A percentile compares a stretch with the other conserved stretches of the same genome.
Evolutionary conservation across 2,329 filamentous ascomycete genomes (phyloP).

Genomic region (Cytospora chrysosperma): DNA sequence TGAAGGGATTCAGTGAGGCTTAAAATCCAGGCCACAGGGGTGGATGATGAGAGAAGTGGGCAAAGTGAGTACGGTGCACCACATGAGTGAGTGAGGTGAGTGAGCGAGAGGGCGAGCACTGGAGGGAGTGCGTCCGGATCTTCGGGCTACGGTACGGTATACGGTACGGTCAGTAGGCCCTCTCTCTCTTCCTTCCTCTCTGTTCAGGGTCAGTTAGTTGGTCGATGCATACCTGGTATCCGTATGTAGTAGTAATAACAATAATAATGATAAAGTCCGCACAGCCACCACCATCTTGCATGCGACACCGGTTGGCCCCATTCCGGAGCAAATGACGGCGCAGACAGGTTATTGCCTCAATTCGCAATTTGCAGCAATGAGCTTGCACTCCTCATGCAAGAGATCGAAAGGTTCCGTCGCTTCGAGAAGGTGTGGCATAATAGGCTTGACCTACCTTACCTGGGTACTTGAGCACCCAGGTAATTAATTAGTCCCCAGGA

Average conservation of each 20-base stretch:
- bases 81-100: no score
- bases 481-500: no score
- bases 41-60: slow-evolving; percentile 1
- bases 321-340: background rate
- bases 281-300: background rate
- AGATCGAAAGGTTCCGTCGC: background rate
- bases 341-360: background rate
- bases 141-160: background rate
- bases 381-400: background rate
- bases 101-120: background rate
- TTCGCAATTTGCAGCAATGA: background rate
- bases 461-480: no score
- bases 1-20: slow-evolving; percentile 22
- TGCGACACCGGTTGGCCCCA: background rate
- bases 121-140: slow-evolving; percentile 9
- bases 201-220: no score
- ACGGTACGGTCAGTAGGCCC: no score
- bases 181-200: no score
- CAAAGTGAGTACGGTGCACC: no score
- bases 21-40: slow-evolving; percentile 14
- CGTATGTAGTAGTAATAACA: no score
- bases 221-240: no score
- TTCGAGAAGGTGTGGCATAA: background rate
- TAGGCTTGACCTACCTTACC: no score
- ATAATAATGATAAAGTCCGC: no score